These are phyloP conservation scores for Cutaneotrichosporon curvatum DNA, from an alignment of 1,284 basidiomycete genomes.

Conservation along the genomic window DNA sequence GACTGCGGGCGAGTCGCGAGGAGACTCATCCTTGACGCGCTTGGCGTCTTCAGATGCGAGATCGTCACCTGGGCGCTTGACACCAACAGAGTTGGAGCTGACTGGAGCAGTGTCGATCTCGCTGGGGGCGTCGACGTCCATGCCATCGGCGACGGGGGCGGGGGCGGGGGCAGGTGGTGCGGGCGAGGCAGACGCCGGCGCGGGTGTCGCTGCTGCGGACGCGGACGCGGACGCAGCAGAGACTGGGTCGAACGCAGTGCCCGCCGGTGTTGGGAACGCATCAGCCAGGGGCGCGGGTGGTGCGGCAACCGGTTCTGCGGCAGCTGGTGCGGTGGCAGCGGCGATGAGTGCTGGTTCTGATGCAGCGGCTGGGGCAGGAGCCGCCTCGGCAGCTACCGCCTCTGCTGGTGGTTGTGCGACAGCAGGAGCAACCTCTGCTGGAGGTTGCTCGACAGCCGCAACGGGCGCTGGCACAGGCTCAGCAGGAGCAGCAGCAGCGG, in stretches of 20 bases:
- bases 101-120: too few relatives aligned
- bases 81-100: slow-evolving; percentile 10
- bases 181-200: slow-evolving; percentile 10
- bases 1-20: too few relatives aligned
- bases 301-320: too few relatives aligned
- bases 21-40: slow-evolving; percentile 27
- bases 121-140: slow-evolving; percentile 24
- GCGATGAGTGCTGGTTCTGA: too few relatives aligned
- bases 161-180: not conserved
- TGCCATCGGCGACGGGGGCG: not conserved
- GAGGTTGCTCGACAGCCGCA: too few relatives aligned
- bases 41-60: slow-evolving; percentile 30
- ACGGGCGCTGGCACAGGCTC: too few relatives aligned
- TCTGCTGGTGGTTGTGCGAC: too few relatives aligned
- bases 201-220: slow-evolving; percentile 9
- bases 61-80: slow-evolving; percentile 36
- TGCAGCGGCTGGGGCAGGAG: too few relatives aligned
- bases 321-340: too few relatives aligned
- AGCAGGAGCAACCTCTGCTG: too few relatives aligned
- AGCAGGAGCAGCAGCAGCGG: not conserved
- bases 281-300: slow-evolving; percentile 8
- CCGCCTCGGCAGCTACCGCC: too few relatives aligned
- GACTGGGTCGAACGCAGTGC: slow-evolving; percentile 15
- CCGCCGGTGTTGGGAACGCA: slow-evolving; percentile 11
- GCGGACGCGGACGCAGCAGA: not conserved